phyloP scores from a whole-genome alignment of 2,329 filamentous ascomycete genomes.

The Diaporthe longicolla region DNA sequence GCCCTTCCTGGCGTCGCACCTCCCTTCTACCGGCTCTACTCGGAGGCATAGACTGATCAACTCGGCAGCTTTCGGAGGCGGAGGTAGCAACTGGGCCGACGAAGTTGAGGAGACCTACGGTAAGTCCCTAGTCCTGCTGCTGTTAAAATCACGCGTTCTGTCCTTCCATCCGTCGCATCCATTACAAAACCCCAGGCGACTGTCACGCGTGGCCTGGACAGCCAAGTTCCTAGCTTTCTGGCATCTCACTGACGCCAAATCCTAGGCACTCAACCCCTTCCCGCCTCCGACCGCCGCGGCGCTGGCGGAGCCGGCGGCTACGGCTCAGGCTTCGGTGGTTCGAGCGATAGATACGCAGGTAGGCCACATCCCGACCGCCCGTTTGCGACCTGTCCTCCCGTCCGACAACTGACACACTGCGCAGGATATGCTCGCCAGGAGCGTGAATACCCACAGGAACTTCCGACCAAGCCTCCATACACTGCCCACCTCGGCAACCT shows the following conservation, averaged over 20 bases:
- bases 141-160: constrained; percentile 29
- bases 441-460: constrained; percentile 77
- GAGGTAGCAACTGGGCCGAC: constrained; percentile 91
- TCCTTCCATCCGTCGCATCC: background rate
- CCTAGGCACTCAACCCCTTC: constrained; percentile 70
- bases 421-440: constrained; percentile 66
- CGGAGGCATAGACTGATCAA: constrained; percentile 46
- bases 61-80: constrained; percentile 63
- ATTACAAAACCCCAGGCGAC: background rate
- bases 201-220: background rate
- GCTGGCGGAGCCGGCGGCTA: constrained; percentile 49
- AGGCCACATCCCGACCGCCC: background rate
- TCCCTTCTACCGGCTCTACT: constrained; percentile 47
- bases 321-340: constrained; percentile 49
- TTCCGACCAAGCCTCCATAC: constrained; percentile 93
- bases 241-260: constrained; percentile 33
- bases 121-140: constrained; percentile 61
- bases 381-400: background rate
- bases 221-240: too few relatives aligned
- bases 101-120: constrained; percentile 94
- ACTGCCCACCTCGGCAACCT: constrained; percentile 97
- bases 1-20: constrained; percentile 38
- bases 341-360: constrained; percentile 46
- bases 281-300: constrained; percentile 62
- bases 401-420: constrained; percentile 41